Percentiles rank a stretch among this genome's conserved stretches.
These are phyloP conservation scores for Colletotrichum shisoi DNA, from an alignment of 2,329 filamentous ascomycete genomes.

Conservation along the genomic window DNA sequence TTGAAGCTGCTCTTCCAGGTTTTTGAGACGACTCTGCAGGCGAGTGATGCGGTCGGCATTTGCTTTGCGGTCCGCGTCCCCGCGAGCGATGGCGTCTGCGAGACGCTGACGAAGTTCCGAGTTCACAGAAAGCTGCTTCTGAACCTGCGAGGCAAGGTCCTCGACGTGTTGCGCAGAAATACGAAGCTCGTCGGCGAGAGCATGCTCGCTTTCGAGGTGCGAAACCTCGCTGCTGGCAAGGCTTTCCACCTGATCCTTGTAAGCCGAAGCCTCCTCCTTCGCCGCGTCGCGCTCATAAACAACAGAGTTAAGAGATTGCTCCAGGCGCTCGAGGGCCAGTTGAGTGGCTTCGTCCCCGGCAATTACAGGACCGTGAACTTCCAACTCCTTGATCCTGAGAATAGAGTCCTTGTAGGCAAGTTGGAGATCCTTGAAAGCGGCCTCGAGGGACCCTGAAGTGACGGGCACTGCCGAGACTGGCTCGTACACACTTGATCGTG, in stretches of 20 bases:
- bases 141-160: conserved; percentile 79
- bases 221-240: conserved; percentile 65
- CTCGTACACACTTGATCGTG: conserved; percentile 50
- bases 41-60: conserved; percentile 84
- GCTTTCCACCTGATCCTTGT: conserved; percentile 67
- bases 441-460: conserved; percentile 75
- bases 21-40: conserved; percentile 80
- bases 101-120: conserved; percentile 77
- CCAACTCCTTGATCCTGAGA: conserved; percentile 70
- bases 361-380: conserved; percentile 54
- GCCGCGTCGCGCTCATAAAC: conserved; percentile 77
- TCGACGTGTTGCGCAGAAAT: conserved; percentile 80
- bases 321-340: conserved; percentile 69
- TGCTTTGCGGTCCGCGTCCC: conserved; percentile 81
- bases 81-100: conserved; percentile 78
- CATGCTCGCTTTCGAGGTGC: conserved; percentile 67
- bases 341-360: conserved; percentile 66
- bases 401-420: conserved; percentile 73
- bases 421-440: conserved; percentile 78
- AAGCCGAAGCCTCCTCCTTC: conserved; percentile 68
- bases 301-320: conserved; percentile 72
- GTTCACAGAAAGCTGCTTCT: conserved; percentile 81
- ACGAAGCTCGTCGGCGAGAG: conserved; percentile 73
- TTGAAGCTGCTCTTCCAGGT: conserved; percentile 84
- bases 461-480: conserved; percentile 52